Evolutionary conservation across 2,329 filamentous ascomycete species (phyloP), one percentile per base, ranked within the genome.

Genomic region (Nothophoma quercina): DNA sequence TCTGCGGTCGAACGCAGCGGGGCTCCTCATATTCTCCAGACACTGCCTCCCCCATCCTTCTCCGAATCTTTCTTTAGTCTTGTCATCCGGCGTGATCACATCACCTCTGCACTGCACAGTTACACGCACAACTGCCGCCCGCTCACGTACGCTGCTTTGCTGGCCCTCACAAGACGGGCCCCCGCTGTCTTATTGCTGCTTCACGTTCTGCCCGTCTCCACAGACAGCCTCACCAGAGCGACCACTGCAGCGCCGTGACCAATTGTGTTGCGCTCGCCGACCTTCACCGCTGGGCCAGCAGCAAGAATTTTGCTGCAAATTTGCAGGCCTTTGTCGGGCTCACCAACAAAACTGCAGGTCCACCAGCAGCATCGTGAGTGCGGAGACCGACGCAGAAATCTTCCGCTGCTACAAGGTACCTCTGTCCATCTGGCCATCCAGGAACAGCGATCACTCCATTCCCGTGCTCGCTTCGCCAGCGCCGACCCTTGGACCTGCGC

Each of bases 171-270:
- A 46, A 26, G 49, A 46, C 49, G 51, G 44, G 51, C 44, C 51
- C 39, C 51, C 51, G 51, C 44, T 49, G 51, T 49, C 45, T 54
- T 55, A 41, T 50, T 50, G 29, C 47, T 47, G 52, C 46, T 51
- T 46, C 41, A 50, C 46, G 19, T 40, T 29, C 35, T 42, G 30
- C 13, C 29, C 25, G 42, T 43, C 46, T 29, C 52, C 46, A 55
- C 52, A 40, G 33, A 47, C 30, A 55, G 46, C 52, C 46, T 51
- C 41, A 55, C 41, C 52, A 43, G 35, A 51, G 42, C 30, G 32
- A 51, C 23, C 35, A 51, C 41, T 33, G 45, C 45, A 43, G 34
- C 40, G 43, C 51, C 36, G 51, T 51, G 45, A 32, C 51, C 34
- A 45, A 39, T 50, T 16, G 36, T 25, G 45, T 47, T 44, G 40